A percentile compares a stretch with the other conserved stretches of the same genome.
Conservation (phyloP, 805 yeast genomes). For the Saturnispora besseyi region DNA sequence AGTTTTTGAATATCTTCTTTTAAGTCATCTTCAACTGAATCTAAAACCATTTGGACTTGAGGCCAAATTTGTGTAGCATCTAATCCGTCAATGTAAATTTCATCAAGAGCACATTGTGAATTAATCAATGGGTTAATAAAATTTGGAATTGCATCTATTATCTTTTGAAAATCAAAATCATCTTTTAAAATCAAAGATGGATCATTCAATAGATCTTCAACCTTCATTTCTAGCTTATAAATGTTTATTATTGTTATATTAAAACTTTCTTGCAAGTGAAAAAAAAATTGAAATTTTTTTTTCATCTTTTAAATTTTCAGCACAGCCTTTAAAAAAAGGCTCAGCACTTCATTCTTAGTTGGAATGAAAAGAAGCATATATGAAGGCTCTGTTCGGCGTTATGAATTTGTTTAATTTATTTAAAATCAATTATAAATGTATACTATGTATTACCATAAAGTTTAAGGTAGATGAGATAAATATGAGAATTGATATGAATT, state of each 20-base stretch:
- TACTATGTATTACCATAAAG: too few species aligned
- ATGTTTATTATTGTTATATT: not conserved
- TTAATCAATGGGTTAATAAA: slow-evolving; percentile 18
- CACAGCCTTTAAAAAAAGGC: slow-evolving; percentile 6
- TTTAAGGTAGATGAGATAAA: too few species aligned
- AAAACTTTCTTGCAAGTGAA: not conserved
- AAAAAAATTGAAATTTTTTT: not conserved
- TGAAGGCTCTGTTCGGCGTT: too few species aligned
- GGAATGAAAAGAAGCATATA: too few species aligned
- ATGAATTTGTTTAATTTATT: too few species aligned
- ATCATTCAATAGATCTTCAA: slow-evolving; percentile 8
- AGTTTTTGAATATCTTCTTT: slow-evolving; percentile 42
- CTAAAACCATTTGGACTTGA: slow-evolving; percentile 78
- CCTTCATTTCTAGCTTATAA: not conserved
- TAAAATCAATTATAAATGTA: too few species aligned
- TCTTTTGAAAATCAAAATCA: slow-evolving; percentile 6
- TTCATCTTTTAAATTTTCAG: not conserved
- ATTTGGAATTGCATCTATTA: slow-evolving; percentile 11
- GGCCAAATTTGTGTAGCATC: slow-evolving; percentile 92
- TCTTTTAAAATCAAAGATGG: slow-evolving; percentile 8
- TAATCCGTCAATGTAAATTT: slow-evolving; percentile 73
- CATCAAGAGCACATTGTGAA: slow-evolving; percentile 56
- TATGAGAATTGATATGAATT: not conserved
- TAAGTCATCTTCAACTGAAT: slow-evolving; percentile 60
- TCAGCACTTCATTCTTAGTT: not conserved